These are phyloP conservation scores for Gynandropsis gynandra DNA, from an alignment of 345 rosid genomes.

Conservation along the genomic window DNA sequence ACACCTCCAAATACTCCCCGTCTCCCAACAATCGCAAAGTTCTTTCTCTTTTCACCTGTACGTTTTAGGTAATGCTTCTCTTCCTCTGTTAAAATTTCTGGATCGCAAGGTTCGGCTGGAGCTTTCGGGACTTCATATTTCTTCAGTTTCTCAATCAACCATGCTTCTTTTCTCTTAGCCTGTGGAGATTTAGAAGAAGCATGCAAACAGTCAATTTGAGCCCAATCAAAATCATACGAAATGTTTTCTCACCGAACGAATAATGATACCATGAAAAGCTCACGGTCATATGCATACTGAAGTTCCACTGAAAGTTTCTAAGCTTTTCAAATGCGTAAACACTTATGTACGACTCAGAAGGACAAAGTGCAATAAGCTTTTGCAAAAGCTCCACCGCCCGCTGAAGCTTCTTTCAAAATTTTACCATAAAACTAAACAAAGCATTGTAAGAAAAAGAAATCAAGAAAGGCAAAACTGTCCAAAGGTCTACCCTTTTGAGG, in stretches of 20 bases:
- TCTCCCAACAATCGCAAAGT: conserved; percentile 78
- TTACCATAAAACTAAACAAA: too few species aligned
- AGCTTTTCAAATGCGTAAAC: too few species aligned
- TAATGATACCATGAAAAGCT: too few species aligned
- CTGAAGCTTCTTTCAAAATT: too few species aligned
- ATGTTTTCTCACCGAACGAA: neutral
- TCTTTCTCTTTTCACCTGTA: conserved; percentile 82
- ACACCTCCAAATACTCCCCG: conserved; percentile 97
- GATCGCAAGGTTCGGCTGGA: conserved; percentile 58
- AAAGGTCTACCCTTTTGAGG: too few species aligned
- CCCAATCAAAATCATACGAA: neutral
- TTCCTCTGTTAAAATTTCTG: conserved; percentile 82
- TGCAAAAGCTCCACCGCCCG: too few species aligned
- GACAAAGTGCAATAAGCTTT: too few species aligned
- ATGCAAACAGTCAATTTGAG: neutral
- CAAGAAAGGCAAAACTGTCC: too few species aligned
- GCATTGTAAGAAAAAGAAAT: too few species aligned
- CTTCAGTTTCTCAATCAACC: conserved; percentile 86
- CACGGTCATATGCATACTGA: too few species aligned
- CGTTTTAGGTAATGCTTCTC: conserved; percentile 88
- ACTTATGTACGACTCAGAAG: too few species aligned
- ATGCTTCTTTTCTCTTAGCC: conserved; percentile 86
- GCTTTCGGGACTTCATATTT: conserved; percentile 56
- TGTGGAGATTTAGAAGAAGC: conserved; percentile 12
- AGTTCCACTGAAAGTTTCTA: too few species aligned